Base-by-base conservation (phyloP, 75 land plant genomes). In the Isoetes taiwanensis region DNA sequence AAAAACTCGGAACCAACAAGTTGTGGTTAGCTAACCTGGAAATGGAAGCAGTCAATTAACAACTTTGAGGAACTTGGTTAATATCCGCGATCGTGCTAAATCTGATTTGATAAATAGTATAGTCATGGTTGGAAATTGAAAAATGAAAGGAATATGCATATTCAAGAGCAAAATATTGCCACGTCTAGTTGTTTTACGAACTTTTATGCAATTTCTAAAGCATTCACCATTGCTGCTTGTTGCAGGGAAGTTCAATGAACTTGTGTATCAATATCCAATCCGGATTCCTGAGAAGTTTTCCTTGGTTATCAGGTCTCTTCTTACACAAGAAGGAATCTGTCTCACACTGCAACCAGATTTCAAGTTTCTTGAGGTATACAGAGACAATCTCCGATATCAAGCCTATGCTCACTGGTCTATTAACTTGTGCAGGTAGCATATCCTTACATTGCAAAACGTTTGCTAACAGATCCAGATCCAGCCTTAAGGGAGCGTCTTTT, bases 251-350 rank as follows among this genome's bases (percentile, higher is more conserved):
- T 91, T 91, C 54, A 91, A 91, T 59, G 78, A 84, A 53, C 72
- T 91, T 53, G 98, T 91, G 30, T 91, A 91, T 61, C 76, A 91
- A 31, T 91, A 91, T 58, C 98, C 94, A 8, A 91, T 91, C 57
- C 95, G 98, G 12, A 91, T 91, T 24, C 98, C 98, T 38, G 98
- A 91, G 65, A 78, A 90, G 52, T 91, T 86, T 42, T 86, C 98
- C 54, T 84, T 91, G 63, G 98, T 91, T 21, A 91, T 91, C 31
- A 88, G 98, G 21, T 87, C 98, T 52, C 57, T 91, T 56, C 72
- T 91, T 57, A 91, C 98, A 35, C 98, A 91, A 56, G 98, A 91
- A 68, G 98, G 98, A 43, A 87, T 91, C 34, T 91, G 98, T 63
- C 78, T 91, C 38, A 78, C 95, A 2, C 64, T 91, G 11, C 52